Base-by-base conservation (phyloP, 345 rosid genomes). In the Linum trigynum region DNA sequence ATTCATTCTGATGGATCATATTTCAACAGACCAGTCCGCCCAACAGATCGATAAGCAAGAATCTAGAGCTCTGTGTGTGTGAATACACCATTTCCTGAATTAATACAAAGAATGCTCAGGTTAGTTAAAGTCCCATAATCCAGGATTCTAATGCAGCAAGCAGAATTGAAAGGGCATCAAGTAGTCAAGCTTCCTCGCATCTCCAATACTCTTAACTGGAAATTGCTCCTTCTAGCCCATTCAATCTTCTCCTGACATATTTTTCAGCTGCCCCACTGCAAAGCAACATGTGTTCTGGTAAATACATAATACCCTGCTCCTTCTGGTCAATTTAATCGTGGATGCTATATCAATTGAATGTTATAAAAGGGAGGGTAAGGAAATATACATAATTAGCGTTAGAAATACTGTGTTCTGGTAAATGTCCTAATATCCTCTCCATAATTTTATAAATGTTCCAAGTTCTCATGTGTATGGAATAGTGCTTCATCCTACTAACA, bases 141-240 rank as follows among this genome's bases (percentile, higher is more conserved):
- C 61, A 15, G 61, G 35, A 37, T 10, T 12, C 2, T 3, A 38
- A 39, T 9, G 56, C 38, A 59, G 7, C 16, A 56, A n/a, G 32
- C 32, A 23, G 32, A 40, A 62, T 1, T 11, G 38, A 16, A 23
- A 32, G 17, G 5, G 32, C 63, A 41, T 39, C 3, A 85, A 79
- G 38, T 71, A 75, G 69, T 82, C 83, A 39, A 90, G 92, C 77
- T 84, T 87, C 80, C 74, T 81, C 71, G 87, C 97, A 45, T 95
- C 92, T 63, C 86, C 77, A 51, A 90, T 85, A 72, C 95, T 87
- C 63, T 86, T 92, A 67, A 67, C 92, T 78, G 10, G 95, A 87
- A 55, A 72, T 81, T 50, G 92, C 95, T 6, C 97, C 95, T 75
- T 84, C 95, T 55, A 95, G 95, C 95, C 95, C 87, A 79, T 90